A percentile compares a stretch with the other conserved stretches of the same genome.
phyloP scores from a whole-genome alignment of 257 asterid species.

The Cordia subcordata region DNA sequence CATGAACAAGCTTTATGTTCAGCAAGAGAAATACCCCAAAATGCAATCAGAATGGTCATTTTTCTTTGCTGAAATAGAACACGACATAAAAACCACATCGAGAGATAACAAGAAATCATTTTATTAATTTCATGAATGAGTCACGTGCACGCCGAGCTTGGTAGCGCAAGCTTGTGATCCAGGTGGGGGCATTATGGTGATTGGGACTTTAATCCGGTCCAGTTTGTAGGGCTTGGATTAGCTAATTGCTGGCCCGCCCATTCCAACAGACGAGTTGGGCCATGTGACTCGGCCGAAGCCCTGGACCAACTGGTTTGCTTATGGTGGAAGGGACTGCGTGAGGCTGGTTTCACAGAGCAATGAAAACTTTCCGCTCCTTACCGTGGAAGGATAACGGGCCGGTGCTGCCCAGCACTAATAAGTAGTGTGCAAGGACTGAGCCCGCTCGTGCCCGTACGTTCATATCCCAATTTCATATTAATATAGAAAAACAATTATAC shows the following conservation, averaged over 20 bases:
- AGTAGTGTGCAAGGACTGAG: too few species aligned
- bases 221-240: not conserved
- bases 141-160: not conserved
- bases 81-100: too few species aligned
- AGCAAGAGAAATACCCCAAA: too few species aligned
- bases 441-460: too few species aligned
- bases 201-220: not conserved
- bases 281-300: not conserved
- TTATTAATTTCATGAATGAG: too few species aligned
- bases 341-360: slow-evolving; percentile 1
- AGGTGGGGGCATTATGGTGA: slow-evolving; percentile 1
- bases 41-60: too few species aligned
- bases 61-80: too few species aligned
- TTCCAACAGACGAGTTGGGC: not conserved
- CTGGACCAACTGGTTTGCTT: not conserved
- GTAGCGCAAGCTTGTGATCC: not conserved
- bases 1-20: too few species aligned
- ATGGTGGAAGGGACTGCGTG: not conserved
- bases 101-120: too few species aligned
- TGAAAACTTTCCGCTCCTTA: not conserved
- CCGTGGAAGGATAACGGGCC: not conserved
- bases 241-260: not conserved
- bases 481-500: too few species aligned
- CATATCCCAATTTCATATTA: too few species aligned
- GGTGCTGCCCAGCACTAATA: not conserved